Evolutionary conservation across 148 eudicot genomes (phyloP).

Genomic region (Vaccinium vitisidaea): DNA sequence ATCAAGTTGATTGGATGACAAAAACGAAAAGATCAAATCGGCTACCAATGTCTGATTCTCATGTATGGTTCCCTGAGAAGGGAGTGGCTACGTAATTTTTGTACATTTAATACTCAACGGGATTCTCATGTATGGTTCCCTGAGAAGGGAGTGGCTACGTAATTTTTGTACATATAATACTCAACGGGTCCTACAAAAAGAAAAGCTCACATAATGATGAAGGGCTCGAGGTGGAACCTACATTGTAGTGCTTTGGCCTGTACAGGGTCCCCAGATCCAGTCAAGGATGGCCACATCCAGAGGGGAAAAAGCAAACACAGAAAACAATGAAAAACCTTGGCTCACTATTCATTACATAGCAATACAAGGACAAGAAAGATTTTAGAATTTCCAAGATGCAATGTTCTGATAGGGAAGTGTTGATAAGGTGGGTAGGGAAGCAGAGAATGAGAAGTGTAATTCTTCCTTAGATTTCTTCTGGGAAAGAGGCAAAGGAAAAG

Average conservation of each 20-base stretch:
- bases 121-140: background rate
- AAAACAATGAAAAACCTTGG: slow-evolving; percentile 5
- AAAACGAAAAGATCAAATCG: background rate
- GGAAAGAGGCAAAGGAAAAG: background rate
- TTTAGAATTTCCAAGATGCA: background rate
- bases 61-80: too few species aligned
- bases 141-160: background rate
- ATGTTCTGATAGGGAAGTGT: background rate
- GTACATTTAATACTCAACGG: background rate
- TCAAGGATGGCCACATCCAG: background rate
- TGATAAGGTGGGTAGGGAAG: background rate
- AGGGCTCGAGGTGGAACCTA: background rate
- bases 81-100: background rate
- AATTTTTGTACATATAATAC: background rate
- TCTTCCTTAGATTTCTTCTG: background rate
- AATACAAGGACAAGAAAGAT: background rate
- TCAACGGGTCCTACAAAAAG: background rate
- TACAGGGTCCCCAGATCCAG: background rate
- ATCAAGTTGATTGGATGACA: background rate
- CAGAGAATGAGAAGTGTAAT: background rate
- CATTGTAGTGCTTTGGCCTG: background rate
- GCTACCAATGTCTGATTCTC: background rate
- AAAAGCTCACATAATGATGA: background rate
- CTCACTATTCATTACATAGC: background rate
- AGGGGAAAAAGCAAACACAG: background rate